Conservation (phyloP, 305 asterid genomes). For the Fraxinus angustifolia region DNA sequence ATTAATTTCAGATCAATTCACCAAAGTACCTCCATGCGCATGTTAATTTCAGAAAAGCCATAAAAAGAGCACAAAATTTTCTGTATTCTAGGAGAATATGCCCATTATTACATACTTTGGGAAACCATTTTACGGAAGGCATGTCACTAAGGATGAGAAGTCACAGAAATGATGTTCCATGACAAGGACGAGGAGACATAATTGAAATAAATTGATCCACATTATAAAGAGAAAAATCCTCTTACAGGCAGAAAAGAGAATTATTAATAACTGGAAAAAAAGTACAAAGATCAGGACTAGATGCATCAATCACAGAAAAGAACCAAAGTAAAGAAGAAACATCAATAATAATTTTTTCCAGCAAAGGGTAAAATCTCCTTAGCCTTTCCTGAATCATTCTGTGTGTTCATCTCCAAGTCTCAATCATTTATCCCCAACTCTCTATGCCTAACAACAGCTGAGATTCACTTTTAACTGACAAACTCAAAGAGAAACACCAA, state of each 20-base stretch:
- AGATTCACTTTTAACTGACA: neutral
- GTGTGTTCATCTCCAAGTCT: neutral
- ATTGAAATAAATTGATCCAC: neutral
- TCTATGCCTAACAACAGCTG: conserved; percentile 2
- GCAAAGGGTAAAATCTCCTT: neutral
- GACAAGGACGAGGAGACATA: neutral
- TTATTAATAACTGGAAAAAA: neutral
- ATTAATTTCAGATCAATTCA: neutral
- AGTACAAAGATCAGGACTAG: neutral
- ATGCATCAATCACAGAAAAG: neutral
- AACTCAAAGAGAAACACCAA: neutral
- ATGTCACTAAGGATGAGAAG: neutral
- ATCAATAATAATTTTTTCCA: neutral
- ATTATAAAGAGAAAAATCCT: neutral
- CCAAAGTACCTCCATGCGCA: neutral
- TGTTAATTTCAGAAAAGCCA: neutral
- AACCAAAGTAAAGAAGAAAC: neutral
- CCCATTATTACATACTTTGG: neutral
- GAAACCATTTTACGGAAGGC: neutral
- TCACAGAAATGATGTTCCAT: neutral
- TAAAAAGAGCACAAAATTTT: neutral
- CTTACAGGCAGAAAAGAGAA: neutral
- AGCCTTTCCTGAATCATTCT: neutral
- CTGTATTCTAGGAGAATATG: neutral
- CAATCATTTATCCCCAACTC: neutral